Conservation (phyloP, 2,329 filamentous ascomycete species). For the Chaetomiaceae sp. region DNA sequence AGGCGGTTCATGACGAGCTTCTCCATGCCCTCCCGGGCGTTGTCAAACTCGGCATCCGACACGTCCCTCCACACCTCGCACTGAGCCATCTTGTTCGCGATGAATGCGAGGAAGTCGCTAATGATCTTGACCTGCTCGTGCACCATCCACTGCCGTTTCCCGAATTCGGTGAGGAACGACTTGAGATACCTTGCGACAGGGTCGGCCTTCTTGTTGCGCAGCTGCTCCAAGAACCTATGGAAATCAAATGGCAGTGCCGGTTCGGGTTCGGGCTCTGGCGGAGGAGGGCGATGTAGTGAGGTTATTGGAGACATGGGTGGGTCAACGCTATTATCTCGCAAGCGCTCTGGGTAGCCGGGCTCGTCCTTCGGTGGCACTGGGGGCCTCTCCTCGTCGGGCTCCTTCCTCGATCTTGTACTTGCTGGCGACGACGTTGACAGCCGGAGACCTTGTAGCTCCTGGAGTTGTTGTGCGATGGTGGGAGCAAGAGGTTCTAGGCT, state of each 20-base stretch:
- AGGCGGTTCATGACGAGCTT: constrained; percentile 98
- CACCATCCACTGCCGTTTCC: constrained; percentile 98
- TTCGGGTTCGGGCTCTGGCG: constrained; percentile 72
- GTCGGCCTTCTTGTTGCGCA: constrained; percentile 95
- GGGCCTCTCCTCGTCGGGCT: constrained; percentile 46
- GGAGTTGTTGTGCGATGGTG: constrained; percentile 45
- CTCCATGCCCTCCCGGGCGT: constrained; percentile 97
- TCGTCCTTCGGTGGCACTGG: constrained; percentile 59
- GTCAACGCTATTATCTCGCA: constrained; percentile 36
- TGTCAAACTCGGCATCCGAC: constrained; percentile 95
- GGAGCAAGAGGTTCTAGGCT: constrained; percentile 71
- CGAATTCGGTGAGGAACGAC: constrained; percentile 91
- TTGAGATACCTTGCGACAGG: constrained; percentile 93
- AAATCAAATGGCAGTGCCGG: constrained; percentile 91
- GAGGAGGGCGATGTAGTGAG: constrained; percentile 59
- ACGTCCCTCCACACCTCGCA: constrained; percentile 97
- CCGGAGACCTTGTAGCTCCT: constrained; percentile 43
- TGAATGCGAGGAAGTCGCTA: constrained; percentile 91
- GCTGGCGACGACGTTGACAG: constrained; percentile 39
- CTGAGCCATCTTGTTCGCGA: constrained; percentile 95
- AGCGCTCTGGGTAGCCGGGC: constrained; percentile 38
- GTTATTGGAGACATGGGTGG: constrained; percentile 44
- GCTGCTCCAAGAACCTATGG: constrained; percentile 90
- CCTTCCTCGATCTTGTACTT: constrained; percentile 35
- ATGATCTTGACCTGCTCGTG: constrained; percentile 99